Conservation (phyloP, 768 basidiomycete species). For the Nidularia pulvinata region DNA sequence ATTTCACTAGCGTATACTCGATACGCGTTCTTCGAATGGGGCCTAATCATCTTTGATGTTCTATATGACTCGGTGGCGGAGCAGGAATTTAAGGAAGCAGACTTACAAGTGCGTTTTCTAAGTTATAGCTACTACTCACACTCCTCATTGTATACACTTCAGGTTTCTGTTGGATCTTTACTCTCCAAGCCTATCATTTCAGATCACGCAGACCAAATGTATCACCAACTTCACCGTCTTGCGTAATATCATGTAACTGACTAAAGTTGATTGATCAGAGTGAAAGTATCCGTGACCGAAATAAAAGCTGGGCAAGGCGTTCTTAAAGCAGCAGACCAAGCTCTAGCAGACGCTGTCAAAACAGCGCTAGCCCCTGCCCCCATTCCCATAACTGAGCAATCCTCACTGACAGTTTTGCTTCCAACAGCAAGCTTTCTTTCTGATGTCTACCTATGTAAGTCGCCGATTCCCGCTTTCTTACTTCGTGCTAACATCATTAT, state of each 20-base stretch:
- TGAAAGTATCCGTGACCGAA: too few relatives aligned
- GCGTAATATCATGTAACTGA: constrained; percentile 19
- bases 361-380: constrained; percentile 4
- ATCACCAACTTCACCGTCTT: constrained; percentile 40
- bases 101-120: constrained; percentile 44
- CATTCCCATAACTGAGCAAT: neutral
- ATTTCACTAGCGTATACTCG: constrained; percentile 71
- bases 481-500: neutral
- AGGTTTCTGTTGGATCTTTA: constrained; percentile 12
- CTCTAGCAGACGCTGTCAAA: constrained; percentile 3
- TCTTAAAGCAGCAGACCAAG: neutral
- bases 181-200: constrained; percentile 9
- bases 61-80: constrained; percentile 69
- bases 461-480: constrained; percentile 1
- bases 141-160: neutral
- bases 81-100: constrained; percentile 53
- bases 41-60: constrained; percentile 72
- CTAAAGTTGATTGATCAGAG: too few relatives aligned
- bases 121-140: neutral
- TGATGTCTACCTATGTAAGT: constrained; percentile 60
- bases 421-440: constrained; percentile 26
- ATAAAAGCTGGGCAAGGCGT: too few relatives aligned
- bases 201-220: constrained; percentile 32
- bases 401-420: neutral
- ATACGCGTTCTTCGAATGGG: constrained; percentile 91